Base-by-base conservation (phyloP, 306 rosid genomes). In the Vigna reflexopilosa region DNA sequence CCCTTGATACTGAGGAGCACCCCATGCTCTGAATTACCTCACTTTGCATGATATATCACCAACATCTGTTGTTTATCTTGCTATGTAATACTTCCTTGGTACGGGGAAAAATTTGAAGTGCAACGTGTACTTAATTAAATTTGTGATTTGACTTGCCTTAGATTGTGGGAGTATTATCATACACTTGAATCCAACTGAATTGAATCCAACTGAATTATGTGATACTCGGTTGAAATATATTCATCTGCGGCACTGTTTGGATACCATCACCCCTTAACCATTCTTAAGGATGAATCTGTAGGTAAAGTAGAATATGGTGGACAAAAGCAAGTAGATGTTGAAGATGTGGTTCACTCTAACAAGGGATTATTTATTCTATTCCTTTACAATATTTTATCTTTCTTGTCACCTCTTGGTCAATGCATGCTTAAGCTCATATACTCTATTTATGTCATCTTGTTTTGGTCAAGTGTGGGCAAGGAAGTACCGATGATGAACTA, bases 391-490 rank as follows among this genome's bases (percentile, higher is more conserved):
- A 66, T 61, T 67, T 67, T 22, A 64, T 54, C 77, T 80, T 82
- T 72, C 65, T 56, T 34, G 56, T 20, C 34, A 66, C 85, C 57
- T 79, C 52, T 84, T 78, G 61, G 51, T 72, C 42, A 59, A 80
- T 65, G 59, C 80, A 69, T 75, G 24, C 68, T 66, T 82, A 76
- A 73, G 69, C 70, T 81, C 78, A 47, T 69, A 52, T 77, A 66
- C 74, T 73, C n/a, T 84, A 38, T 14, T 81, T 24, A 38, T 67
- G 68, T 82, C 62, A 44, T 83, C 49, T 81, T 78, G 72, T 72
- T 86, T 89, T 85, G 76, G 61, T 61, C 34, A 71, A 94, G 98
- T 94, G 98, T 55, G 97, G 97, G 84, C 96, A 90, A 90, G 97
- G 94, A 77, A 86, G 89, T 86, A 90, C 94, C 3, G 96, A 92